Evolutionary conservation across 179 eudicot species (phyloP), one percentile per base, ranked within the genome.

Genomic region (Heliamphora pulchella): DNA sequence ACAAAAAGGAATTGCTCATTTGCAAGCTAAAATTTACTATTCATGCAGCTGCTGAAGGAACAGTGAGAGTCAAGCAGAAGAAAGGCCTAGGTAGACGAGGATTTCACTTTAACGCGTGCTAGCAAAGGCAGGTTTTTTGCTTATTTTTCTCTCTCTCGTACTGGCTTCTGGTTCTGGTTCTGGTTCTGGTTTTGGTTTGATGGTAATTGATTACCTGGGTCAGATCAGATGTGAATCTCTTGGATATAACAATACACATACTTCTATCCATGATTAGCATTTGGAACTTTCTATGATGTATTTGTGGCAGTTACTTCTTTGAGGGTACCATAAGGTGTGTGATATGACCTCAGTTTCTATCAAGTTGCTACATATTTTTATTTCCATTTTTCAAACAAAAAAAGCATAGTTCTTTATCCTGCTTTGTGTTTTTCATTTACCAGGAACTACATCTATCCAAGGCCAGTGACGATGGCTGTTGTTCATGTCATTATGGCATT

Each of bases 191-290:
- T n/a, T n/a, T 31, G 87, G 87, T 64, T 80, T 85, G 81, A 85
- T 85, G 20, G 50, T 85, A 5, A 81, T 85, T 59, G 87, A 85
- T 64, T 82, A 85, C 59, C 50, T 85, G n/a, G 87, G 87, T n/a
- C n/a, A n/a, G n/a, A n/a, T 80, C 87, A 85, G 75, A 85, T 85
- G 79, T 71, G 79, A 80, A 54, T 85, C 87, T 71, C 64, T 85
- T 68, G 87, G 87, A 17, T 82, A 73, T 78, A 17, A 11, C 18
- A 43, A 82, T 9, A 50, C 81, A 80, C 17, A 58, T 80, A 62
- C 82, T 85, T 70, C 85, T 85, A 48, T 82, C 87, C 41, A 82
- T 85, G 87, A 85, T 85, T 58, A 85, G 87, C 85, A 85, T 85
- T 80, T 85, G 79, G 79, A 85, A 85, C 80, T 85, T 85, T 72